phyloP scores from a whole-genome alignment of 352 stramenopile species.

The Phytopythium kandeliae region DNA sequence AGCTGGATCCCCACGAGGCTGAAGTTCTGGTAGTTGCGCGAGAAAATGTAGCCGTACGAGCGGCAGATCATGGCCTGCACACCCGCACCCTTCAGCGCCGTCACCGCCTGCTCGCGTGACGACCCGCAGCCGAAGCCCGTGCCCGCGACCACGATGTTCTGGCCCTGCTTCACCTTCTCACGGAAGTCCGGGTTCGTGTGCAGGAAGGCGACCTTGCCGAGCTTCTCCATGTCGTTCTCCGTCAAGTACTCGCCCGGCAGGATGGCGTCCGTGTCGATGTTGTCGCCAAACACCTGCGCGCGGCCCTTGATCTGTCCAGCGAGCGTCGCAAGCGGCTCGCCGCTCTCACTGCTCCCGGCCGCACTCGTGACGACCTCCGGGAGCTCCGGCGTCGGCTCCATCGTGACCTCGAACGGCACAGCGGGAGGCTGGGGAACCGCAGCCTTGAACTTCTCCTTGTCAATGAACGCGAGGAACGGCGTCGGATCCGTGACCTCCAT shows the following conservation, averaged over 20 bases:
- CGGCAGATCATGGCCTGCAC: constrained; percentile 78
- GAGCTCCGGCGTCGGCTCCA: constrained; percentile 51
- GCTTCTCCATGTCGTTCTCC: constrained; percentile 81
- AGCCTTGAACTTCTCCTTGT: constrained; percentile 57
- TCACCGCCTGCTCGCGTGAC: constrained; percentile 82
- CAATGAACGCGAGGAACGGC: constrained; percentile 68
- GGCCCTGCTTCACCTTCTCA: constrained; percentile 64
- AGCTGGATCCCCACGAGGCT: constrained; percentile 78
- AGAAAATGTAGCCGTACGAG: constrained; percentile 87
- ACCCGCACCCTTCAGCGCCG: constrained; percentile 69
- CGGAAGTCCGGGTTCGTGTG: constrained; percentile 86
- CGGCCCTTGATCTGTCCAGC: constrained; percentile 55
- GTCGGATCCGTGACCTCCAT: constrained; percentile 78
- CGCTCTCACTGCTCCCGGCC: constrained; percentile 11
- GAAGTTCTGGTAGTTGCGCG: constrained; percentile 86
- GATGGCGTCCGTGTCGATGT: constrained; percentile 88
- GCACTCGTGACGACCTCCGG: constrained; percentile 23
- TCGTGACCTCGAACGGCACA: constrained; percentile 29
- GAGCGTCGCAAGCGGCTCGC: constrained; percentile 33
- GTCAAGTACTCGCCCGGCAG: constrained; percentile 74
- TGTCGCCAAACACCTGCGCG: constrained; percentile 83
- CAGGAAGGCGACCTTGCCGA: constrained; percentile 80
- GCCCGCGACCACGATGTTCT: constrained; percentile 73
- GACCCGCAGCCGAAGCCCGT: constrained; percentile 82
- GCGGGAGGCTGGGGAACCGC: constrained; percentile 45